These are phyloP conservation scores for Cyclotella choctawhatcheeana DNA, from an alignment of 108 stramenopile genomes.

Conservation along the genomic window DNA sequence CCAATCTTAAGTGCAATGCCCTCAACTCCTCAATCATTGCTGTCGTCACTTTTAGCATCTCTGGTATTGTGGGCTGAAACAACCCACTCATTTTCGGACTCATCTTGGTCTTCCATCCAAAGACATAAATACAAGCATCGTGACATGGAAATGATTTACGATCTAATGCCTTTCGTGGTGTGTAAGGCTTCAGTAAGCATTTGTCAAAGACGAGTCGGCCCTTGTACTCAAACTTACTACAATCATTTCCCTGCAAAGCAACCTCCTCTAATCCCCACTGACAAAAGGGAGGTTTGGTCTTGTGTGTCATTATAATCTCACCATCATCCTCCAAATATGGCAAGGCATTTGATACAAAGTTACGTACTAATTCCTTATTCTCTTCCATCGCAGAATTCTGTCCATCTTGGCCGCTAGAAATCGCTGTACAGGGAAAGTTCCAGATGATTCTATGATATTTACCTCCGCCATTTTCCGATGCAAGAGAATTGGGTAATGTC, in stretches of 20 bases:
- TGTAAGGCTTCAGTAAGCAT: conserved; percentile 71
- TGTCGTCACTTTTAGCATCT: conserved; percentile 4
- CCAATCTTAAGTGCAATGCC: conserved; percentile 5
- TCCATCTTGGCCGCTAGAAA: conserved; percentile 85
- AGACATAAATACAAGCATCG: conserved; percentile 89
- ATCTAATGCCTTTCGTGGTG: conserved; percentile 88
- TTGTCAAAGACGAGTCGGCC: conserved; percentile 87
- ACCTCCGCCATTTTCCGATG: background rate
- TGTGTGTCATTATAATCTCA: conserved; percentile 87
- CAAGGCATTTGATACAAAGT: conserved; percentile 60
- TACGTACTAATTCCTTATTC: conserved; percentile 73
- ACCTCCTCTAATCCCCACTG: conserved; percentile 86
- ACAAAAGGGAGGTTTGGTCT: conserved; percentile 91
- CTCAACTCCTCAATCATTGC: conserved; percentile 18
- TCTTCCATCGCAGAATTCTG: conserved; percentile 87
- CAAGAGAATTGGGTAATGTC: conserved; percentile 49
- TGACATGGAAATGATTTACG: conserved; percentile 87
- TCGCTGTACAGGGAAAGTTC: conserved; percentile 93
- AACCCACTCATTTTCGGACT: background rate
- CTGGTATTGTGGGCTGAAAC: conserved; percentile 19
- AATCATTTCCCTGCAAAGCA: conserved; percentile 37
- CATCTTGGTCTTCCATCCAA: conserved; percentile 42
- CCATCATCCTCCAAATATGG: conserved; percentile 50
- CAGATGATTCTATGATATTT: conserved; percentile 85
- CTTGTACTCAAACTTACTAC: conserved; percentile 35